These are phyloP conservation scores for Tilletia caries DNA, from an alignment of 1,284 basidiomycete species.

Conservation along the genomic window DNA sequence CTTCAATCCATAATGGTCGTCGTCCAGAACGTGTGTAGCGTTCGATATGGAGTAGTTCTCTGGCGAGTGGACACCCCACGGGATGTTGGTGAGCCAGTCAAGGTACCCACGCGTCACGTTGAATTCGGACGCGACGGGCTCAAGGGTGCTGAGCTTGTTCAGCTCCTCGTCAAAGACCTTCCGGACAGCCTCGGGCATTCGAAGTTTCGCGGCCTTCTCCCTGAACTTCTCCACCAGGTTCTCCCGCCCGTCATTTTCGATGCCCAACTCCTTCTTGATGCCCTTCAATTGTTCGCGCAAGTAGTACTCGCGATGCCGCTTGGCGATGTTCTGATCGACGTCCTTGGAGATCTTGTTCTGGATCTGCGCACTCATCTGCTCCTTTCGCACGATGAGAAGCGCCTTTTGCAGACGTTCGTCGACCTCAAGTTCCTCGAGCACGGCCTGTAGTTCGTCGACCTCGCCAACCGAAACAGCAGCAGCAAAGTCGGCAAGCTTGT, in stretches of 20 bases:
- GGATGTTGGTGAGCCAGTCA: conserved; percentile 69
- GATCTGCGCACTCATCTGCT: conserved; percentile 92
- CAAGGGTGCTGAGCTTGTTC: conserved; percentile 83
- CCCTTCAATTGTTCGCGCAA: conserved; percentile 98
- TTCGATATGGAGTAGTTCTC: conserved; percentile 90
- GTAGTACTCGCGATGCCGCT: conserved; percentile 94
- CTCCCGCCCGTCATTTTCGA: conserved; percentile 96
- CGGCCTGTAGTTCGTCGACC: conserved; percentile 85
- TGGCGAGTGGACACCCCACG: conserved; percentile 90
- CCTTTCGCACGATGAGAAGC: conserved; percentile 90
- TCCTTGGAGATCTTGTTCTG: conserved; percentile 92
- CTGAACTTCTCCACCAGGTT: conserved; percentile 94
- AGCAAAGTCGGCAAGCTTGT: conserved; percentile 96
- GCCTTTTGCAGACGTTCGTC: conserved; percentile 88
- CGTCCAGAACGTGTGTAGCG: conserved; percentile 80
- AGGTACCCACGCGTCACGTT: conserved; percentile 67
- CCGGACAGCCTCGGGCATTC: conserved; percentile 86
- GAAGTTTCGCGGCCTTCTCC: conserved; percentile 76
- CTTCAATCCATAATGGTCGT: conserved; percentile 92
- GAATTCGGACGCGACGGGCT: conserved; percentile 77
- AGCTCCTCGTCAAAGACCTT: conserved; percentile 98
- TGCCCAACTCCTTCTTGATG: conserved; percentile 97
- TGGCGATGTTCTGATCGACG: conserved; percentile 93
- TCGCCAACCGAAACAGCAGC: conserved; percentile 92
- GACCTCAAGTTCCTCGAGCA: conserved; percentile 80